phyloP scores from a whole-genome alignment of 495 filamentous ascomycete genomes.

The Arthonia radiata region DNA sequence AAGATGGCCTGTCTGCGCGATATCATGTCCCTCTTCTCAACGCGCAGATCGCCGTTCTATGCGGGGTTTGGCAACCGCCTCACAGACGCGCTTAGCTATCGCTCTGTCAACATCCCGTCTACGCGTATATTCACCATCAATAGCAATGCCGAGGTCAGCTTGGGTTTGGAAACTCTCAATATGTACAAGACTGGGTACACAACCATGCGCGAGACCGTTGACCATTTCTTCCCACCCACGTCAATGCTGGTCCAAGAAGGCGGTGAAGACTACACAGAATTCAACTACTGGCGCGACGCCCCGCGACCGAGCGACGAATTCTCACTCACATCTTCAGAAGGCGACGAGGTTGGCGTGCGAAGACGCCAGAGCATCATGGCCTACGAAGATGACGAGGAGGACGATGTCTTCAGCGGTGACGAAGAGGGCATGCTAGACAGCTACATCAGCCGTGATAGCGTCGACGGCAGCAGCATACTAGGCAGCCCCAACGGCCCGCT shows the following conservation, averaged over 20 bases:
- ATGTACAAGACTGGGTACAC: slow-evolving; percentile 94
- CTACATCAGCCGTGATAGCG: too few relatives aligned
- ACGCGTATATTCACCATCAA: slow-evolving; percentile 98
- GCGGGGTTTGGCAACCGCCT: slow-evolving; percentile 93
- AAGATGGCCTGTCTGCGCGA: slow-evolving; percentile 97
- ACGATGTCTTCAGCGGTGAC: too few relatives aligned
- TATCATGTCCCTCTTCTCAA: slow-evolving; percentile 69
- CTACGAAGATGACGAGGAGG: too few relatives aligned
- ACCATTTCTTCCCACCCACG: slow-evolving; percentile 86
- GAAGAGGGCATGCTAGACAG: too few relatives aligned
- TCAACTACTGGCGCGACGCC: slow-evolving; percentile 63
- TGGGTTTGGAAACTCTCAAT: slow-evolving; percentile 74
- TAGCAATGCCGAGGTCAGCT: slow-evolving; percentile 83
- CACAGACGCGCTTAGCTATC: slow-evolving; percentile 88
- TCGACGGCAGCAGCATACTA: too few relatives aligned
- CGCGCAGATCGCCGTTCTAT: slow-evolving; percentile 64
- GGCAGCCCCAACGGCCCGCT: too few relatives aligned
- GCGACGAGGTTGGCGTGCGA: slow-evolving; percentile 10
- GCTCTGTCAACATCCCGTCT: slow-evolving; percentile 80
- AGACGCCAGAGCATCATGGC: too few relatives aligned
- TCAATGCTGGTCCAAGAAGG: slow-evolving; percentile 50
- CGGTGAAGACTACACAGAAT: slow-evolving; percentile 72
- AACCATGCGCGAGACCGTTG: slow-evolving; percentile 82
- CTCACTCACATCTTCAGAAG: slow-evolving; percentile 47
- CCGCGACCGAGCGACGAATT: slow-evolving; percentile 56